Conservation (phyloP, 139 green algal genomes). For the Chlorella sp. region DNA sequence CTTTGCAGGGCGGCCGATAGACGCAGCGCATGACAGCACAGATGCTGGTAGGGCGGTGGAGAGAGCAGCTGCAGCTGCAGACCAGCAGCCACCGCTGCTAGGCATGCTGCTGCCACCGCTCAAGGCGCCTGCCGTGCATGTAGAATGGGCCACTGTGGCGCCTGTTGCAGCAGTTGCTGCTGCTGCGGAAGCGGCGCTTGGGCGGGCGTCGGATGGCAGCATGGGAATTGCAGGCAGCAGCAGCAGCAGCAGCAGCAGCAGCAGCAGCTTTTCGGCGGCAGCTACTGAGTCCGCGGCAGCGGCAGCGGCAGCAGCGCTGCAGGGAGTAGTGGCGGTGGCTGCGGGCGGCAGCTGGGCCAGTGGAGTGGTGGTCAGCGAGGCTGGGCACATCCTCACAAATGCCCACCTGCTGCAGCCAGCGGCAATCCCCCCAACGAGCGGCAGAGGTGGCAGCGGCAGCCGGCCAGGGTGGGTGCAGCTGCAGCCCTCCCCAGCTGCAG, state of each 20-base stretch:
- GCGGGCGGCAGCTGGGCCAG: slow-evolving; percentile 64
- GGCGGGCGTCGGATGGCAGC: too few relatives aligned
- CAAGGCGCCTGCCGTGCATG: slow-evolving; percentile 31
- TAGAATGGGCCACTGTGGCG: slow-evolving; percentile 46
- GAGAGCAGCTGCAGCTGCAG: background rate
- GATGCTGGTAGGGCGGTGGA: background rate
- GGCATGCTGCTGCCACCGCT: slow-evolving; percentile 67
- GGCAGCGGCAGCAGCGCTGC: background rate
- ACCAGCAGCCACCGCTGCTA: slow-evolving; percentile 17
- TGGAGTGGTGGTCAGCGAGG: slow-evolving; percentile 66
- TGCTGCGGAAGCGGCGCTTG: background rate
- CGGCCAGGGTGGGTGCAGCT: background rate
- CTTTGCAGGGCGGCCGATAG: background rate
- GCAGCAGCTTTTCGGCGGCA: background rate
- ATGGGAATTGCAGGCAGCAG: background rate
- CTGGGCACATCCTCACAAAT: slow-evolving; percentile 83
- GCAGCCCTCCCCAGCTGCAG: background rate
- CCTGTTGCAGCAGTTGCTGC: slow-evolving; percentile 18
- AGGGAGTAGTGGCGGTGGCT: slow-evolving; percentile 29
- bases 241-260: background rate
- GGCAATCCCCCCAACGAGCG: background rate
- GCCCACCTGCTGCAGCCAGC: slow-evolving; percentile 72
- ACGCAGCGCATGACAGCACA: background rate
- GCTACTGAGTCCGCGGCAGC: too few relatives aligned
- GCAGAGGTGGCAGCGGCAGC: background rate